These are phyloP conservation scores for Calvatia gigantea DNA, from an alignment of 768 basidiomycete genomes.

Conservation along the genomic window DNA sequence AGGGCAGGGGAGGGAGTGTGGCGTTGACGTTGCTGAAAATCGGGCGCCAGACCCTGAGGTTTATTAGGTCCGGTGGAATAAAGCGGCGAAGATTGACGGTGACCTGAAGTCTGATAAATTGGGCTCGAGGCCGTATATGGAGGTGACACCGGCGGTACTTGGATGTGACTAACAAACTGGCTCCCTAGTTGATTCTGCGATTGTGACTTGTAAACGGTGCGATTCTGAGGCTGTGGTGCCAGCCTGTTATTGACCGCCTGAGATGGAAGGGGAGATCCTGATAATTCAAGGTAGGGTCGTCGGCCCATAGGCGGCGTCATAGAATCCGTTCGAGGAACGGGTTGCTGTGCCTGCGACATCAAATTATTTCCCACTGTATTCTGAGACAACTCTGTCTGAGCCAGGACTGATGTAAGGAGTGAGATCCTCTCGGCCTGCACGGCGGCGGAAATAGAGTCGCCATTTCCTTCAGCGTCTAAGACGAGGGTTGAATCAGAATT, in stretches of 20 bases:
- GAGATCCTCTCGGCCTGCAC: slow-evolving; percentile 85
- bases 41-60: slow-evolving; percentile 15
- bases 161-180: slow-evolving; percentile 30
- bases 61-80: slow-evolving; percentile 27
- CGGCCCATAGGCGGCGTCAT: slow-evolving; percentile 43
- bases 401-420: slow-evolving; percentile 69
- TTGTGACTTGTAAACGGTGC: slow-evolving; percentile 45
- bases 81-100: slow-evolving; percentile 37
- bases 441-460: slow-evolving; percentile 80
- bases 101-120: slow-evolving; percentile 70
- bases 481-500: not conserved
- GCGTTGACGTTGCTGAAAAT: slow-evolving; percentile 9
- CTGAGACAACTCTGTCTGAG: slow-evolving; percentile 42
- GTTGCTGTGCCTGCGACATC: slow-evolving; percentile 16
- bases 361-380: slow-evolving; percentile 9
- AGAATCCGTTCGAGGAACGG: slow-evolving; percentile 38
- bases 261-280: slow-evolving; percentile 24
- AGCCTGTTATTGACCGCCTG: not conserved
- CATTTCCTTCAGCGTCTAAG: slow-evolving; percentile 82
- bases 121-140: slow-evolving; percentile 34
- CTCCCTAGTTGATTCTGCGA: slow-evolving; percentile 47
- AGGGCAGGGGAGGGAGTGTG: slow-evolving; percentile 1
- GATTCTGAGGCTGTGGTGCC: slow-evolving; percentile 15
- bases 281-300: slow-evolving; percentile 32
- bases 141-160: slow-evolving; percentile 13